Base-by-base conservation (phyloP, 768 basidiomycete genomes). In the Collybia sp. region DNA sequence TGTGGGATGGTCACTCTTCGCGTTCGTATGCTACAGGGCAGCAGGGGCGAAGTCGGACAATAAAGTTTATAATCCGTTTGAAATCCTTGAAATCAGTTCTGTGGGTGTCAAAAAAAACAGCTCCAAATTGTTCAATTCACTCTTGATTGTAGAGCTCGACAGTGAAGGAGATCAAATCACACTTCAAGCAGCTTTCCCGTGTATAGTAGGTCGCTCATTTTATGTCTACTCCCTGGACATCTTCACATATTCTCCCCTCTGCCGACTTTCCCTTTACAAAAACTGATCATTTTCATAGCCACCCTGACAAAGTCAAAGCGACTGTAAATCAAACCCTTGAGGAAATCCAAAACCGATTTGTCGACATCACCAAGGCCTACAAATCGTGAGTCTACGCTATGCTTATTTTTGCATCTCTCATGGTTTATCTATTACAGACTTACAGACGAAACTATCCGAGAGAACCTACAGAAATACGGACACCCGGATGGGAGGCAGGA, bases 401-500 rank as follows among this genome's bases (percentile, higher is more conserved):
- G 4, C 17, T n/a, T 34, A 18, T 25, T 17, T 34, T 35, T 45
- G 18, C 16, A 30, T 49, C 5, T n/a, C 46, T 25, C 42, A 2
- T 17, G 36, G 15, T 30, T 2, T 18, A 13, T 3, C 12, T 30
- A 3, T 39, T 31, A 31, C 53, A 93, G 90, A 6, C 69, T 99
- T 18, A 97, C 94, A 0, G 93, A 99, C 65, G 90, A 91, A 59
- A 85, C 79, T 5, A 93, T 93, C 44, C 88, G 93, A 35, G 82
- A 86, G 57, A 99, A 99, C 64, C 83, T 83, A 70, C 81, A 88
- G 53, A 72, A 83, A 32, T 97, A 88, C 53, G 93, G 93, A 2
- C 87, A 99, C 59, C 96, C 96, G 0, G 96, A 99, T 62, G 96
- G 96, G 6, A 85, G 91, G n/a, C 93, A 97, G 60, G 88, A 92